Conservation (phyloP, 129 eudicot genomes). For the Solidago caesia region DNA sequence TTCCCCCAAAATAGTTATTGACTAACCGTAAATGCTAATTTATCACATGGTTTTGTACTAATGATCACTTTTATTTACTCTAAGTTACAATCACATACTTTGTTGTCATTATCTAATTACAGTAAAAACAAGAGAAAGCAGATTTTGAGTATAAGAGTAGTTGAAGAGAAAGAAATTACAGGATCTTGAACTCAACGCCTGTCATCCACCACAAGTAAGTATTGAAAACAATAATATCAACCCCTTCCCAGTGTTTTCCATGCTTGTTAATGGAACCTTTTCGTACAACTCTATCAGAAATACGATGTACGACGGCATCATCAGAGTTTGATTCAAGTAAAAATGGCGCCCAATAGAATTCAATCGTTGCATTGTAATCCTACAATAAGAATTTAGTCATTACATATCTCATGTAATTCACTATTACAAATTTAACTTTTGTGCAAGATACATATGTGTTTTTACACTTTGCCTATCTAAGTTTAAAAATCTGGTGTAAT, state of each 20-base stretch:
- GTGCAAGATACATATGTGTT: not conserved
- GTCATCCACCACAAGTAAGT: conserved; percentile 99
- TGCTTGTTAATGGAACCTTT: conserved; percentile 87
- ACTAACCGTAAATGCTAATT: not conserved
- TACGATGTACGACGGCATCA: conserved; percentile 64
- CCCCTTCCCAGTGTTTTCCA: conserved; percentile 87
- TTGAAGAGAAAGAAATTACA: conserved; percentile 47
- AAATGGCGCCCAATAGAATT: conserved; percentile 99
- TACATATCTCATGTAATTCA: not conserved
- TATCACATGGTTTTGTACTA: not conserved
- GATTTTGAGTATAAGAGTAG: not conserved
- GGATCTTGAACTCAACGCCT: conserved; percentile 61
- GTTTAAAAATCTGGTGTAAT: not conserved
- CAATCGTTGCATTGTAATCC: conserved; percentile 92
- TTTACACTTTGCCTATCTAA: not conserved
- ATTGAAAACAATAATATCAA: conserved; percentile 80
- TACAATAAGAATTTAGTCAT: conserved; percentile 6
- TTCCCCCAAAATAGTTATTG: not conserved
- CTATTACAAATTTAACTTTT: not conserved
- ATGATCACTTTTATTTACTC: not conserved
- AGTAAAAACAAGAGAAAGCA: not conserved
- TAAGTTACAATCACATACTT: not conserved
- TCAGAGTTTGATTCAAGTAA: conserved; percentile 91
- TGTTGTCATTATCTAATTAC: not conserved
- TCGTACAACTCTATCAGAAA: conserved; percentile 71